These are phyloP conservation scores for Pythium brassicae DNA, from an alignment of 352 stramenopile genomes.

Conservation along the genomic window DNA sequence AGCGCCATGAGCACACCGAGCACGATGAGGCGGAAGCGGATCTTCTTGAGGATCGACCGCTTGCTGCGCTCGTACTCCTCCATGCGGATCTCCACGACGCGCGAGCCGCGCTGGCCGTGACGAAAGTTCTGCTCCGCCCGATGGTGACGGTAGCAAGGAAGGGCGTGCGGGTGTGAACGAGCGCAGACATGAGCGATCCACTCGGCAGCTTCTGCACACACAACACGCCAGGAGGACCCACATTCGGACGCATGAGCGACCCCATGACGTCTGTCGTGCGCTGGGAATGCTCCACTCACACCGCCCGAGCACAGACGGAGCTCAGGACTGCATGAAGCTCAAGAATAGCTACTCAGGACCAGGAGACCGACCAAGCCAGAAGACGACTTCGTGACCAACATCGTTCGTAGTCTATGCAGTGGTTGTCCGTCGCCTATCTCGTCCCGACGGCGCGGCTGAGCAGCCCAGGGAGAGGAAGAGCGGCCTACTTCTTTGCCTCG, in stretches of 20 bases:
- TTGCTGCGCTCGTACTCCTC: slow-evolving; percentile 76
- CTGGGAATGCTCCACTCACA: neutral
- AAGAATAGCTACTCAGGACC: slow-evolving; percentile 5
- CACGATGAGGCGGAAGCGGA: slow-evolving; percentile 57
- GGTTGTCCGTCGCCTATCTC: too few relatives aligned
- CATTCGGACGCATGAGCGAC: slow-evolving; percentile 59
- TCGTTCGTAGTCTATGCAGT: too few relatives aligned
- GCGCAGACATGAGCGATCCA: neutral
- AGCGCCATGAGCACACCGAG: slow-evolving; percentile 50
- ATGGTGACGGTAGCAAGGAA: neutral
- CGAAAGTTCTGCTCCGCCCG: slow-evolving; percentile 49
- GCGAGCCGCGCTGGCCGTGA: slow-evolving; percentile 46
- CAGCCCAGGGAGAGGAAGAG: too few relatives aligned
- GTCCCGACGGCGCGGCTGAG: too few relatives aligned
- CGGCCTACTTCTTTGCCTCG: slow-evolving; percentile 67
- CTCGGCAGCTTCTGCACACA: neutral
- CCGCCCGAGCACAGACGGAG: too few relatives aligned
- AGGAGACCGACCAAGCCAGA: too few relatives aligned
- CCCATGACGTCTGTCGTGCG: slow-evolving; percentile 14
- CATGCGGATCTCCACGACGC: slow-evolving; percentile 68
- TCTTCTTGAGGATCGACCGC: slow-evolving; percentile 65
- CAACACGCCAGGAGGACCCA: slow-evolving; percentile 12
- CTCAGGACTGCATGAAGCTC: too few relatives aligned
- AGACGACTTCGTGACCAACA: too few relatives aligned
- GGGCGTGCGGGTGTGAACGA: too few relatives aligned